These are phyloP conservation scores for Anthracocystis walkeri DNA, from an alignment of 1,284 basidiomycete genomes.

Conservation along the genomic window DNA sequence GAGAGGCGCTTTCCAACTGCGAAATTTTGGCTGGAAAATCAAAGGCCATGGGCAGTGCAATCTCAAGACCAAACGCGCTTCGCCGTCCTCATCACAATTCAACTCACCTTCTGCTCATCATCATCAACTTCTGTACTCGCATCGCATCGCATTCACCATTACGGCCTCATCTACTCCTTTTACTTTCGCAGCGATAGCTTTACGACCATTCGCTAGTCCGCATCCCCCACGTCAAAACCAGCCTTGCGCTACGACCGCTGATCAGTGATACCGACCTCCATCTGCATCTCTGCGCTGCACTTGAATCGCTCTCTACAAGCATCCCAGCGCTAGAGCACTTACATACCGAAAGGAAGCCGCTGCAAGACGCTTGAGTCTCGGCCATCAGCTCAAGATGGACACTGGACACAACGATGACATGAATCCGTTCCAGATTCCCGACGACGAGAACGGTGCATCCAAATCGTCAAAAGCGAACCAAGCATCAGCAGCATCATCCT, in stretches of 20 bases:
- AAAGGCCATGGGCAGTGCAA: conserved; percentile 3
- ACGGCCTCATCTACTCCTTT: neutral
- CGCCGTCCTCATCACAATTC: conserved; percentile 2
- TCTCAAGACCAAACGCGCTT: neutral
- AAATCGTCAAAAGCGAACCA: conserved; percentile 12
- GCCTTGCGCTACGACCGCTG: too few species aligned
- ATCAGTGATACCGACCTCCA: neutral
- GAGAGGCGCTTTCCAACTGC: too few species aligned
- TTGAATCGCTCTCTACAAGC: too few species aligned
- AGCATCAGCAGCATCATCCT: conserved; percentile 21
- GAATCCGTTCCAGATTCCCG: conserved; percentile 53
- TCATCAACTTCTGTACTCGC: neutral
- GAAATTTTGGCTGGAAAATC: neutral
- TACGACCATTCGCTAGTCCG: too few species aligned
- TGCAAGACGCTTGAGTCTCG: neutral
- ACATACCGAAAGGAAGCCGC: neutral
- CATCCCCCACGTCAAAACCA: too few species aligned
- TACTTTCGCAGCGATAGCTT: neutral
- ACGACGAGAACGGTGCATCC: conserved; percentile 28
- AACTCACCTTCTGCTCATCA: conserved; percentile 1
- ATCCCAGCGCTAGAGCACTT: neutral
- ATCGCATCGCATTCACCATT: neutral
- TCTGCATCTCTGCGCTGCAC: neutral
- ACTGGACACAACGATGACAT: conserved; percentile 23
- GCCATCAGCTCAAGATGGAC: conserved; percentile 28